A percentile compares a stretch with the other conserved stretches of the same genome.
These are phyloP conservation scores for Pseudodiploospora longispora DNA, from an alignment of 2,329 filamentous ascomycete genomes.

Conservation along the genomic window DNA sequence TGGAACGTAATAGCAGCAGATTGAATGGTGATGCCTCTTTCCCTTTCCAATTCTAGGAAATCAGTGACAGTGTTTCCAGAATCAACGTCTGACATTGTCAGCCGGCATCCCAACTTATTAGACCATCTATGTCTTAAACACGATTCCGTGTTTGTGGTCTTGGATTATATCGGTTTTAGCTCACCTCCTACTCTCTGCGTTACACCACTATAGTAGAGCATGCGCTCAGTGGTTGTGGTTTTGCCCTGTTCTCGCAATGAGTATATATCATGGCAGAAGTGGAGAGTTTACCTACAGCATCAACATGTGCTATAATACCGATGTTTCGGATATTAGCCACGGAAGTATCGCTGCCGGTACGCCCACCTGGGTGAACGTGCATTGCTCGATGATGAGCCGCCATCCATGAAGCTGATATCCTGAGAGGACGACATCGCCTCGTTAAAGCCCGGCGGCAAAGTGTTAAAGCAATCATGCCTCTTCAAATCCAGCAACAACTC, in stretches of 20 bases:
- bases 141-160: no score
- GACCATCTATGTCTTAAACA: background rate
- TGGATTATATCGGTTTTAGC: conserved; percentile 12
- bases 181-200: conserved; percentile 72
- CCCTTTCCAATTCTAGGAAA: conserved; percentile 86
- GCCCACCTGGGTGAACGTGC: background rate
- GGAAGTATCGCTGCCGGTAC: background rate
- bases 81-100: conserved; percentile 61
- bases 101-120: background rate
- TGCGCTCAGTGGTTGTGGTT: conserved; percentile 96
- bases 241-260: conserved; percentile 53
- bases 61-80: conserved; percentile 96
- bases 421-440: conserved; percentile 2
- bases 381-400: background rate
- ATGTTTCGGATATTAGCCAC: conserved; percentile 72
- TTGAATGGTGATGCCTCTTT: conserved; percentile 93
- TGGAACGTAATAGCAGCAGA: conserved; percentile 92
- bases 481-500: background rate
- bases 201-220: conserved; percentile 93
- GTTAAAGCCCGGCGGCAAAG: conserved; percentile 8
- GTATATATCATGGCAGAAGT: background rate
- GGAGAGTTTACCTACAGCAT: conserved; percentile 52
- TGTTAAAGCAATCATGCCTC: conserved; percentile 10
- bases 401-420: background rate
- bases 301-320: conserved; percentile 96